Base-by-base conservation (phyloP, 139 green algal species). In the Picocystis salinarum region DNA sequence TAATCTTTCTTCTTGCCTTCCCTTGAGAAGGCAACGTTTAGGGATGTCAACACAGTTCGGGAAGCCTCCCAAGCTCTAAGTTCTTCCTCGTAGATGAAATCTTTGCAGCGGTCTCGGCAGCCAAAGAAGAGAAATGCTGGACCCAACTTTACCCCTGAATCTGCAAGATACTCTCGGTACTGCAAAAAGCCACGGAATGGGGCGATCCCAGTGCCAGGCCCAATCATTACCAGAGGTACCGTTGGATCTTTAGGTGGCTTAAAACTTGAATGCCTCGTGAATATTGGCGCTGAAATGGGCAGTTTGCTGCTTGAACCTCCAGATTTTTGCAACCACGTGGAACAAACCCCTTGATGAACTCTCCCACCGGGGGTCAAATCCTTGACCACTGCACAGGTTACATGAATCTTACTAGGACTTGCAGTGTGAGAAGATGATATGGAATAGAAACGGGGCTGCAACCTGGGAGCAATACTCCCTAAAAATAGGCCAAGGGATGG, bases 151-250 rank as follows among this genome's bases (percentile, higher is more conserved):
- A 40, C n/a, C 37, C 56, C 61, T 3, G 46, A 23, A 6, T 26
- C 51, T 30, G 26, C 10, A 27, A 69, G 46, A 6, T 56, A 69
- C 12, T 64, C 53, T 0, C 83, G 59, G 40, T 91, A 77, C 69
- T 96, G 86, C 27, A 98, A 59, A 60, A 98, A 98, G 17, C 81
- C 88, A 4, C 88, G 57, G 70, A 97, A 98, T 22, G 88, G 88
- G 0, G 88, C 88, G 19, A 96, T 62, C 1, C 87, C 87, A 0
- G 87, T 96, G 55, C 87, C 87, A 0, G 87, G 87, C 3, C 87
- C 87, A 5, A 98, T 63, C 88, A 97, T 95, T 17, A 97, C 54
- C 17, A 98, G 40, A 0, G 88, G 85, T 29, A 50, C 48, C 3
- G 17, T 17, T 2, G 60, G 41, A 48, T 83, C 53, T 11, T 36